Evolutionary conservation across 2,329 filamentous ascomycete genomes (phyloP).

Genomic region (Aureobasidium lini): DNA sequence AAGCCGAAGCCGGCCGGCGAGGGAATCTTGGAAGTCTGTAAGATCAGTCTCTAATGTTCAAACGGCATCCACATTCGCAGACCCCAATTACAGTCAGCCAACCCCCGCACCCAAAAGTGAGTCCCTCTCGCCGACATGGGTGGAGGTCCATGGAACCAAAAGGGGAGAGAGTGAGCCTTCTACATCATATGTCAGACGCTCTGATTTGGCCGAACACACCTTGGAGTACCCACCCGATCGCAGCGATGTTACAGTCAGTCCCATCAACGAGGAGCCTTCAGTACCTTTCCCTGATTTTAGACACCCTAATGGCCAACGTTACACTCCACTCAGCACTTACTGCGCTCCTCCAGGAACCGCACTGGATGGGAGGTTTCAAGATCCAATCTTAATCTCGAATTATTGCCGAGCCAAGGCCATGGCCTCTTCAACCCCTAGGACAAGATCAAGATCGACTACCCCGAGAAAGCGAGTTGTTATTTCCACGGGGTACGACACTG

Average conservation of each 20-base stretch:
- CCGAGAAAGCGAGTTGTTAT: background rate
- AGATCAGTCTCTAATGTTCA: background rate
- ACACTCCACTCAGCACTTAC: background rate
- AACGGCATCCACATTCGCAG: background rate
- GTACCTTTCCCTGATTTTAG: background rate
- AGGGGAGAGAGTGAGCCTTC: no score
- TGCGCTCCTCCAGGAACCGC: background rate
- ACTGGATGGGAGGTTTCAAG: background rate
- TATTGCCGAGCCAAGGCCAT: background rate
- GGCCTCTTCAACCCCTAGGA: background rate
- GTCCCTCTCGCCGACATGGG: background rate
- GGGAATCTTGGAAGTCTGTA: background rate
- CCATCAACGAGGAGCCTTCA: background rate
- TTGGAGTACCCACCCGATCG: no score
- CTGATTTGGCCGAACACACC: no score
- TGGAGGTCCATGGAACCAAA: background rate
- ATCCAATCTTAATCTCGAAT: background rate
- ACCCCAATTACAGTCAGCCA: background rate
- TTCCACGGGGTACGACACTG: background rate
- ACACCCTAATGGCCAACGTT: no score
- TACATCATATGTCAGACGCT: background rate
- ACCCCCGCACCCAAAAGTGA: background rate
- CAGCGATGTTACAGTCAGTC: no score
- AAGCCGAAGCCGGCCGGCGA: background rate
- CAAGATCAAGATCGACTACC: background rate